Percentiles rank a stretch among this genome's conserved stretches.
Evolutionary conservation across 768 basidiomycete genomes (phyloP).

Genomic region (Exidia glandulosa): DNA sequence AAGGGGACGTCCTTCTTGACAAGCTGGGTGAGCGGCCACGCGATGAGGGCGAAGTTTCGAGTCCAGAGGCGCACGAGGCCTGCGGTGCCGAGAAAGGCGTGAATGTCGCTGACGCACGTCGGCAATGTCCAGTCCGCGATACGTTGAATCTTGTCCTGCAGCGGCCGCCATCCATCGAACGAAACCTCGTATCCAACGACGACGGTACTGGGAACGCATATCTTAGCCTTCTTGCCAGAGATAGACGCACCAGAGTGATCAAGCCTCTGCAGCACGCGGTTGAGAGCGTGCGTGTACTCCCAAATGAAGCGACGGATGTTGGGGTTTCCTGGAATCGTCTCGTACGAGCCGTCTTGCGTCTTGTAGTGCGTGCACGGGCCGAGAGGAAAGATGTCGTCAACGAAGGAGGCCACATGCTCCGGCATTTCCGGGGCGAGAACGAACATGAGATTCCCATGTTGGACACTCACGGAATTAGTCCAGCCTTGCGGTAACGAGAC

Average conservation of each 20-base stretch:
- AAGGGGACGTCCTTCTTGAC: constrained; percentile 18
- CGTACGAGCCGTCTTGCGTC: constrained; percentile 13
- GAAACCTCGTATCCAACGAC: too few relatives aligned
- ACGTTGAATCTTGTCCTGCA: constrained; percentile 16
- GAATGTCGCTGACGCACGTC: constrained; percentile 11
- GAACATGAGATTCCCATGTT: constrained; percentile 27
- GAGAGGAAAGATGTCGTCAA: constrained; percentile 28
- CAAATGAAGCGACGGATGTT: constrained; percentile 22
- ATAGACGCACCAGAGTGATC: constrained; percentile 27
- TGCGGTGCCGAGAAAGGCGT: too few relatives aligned
- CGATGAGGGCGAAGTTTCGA: constrained; percentile 11
- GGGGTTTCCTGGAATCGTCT: constrained; percentile 26
- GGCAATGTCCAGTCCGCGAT: constrained; percentile 13
- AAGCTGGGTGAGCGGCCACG: constrained; percentile 9
- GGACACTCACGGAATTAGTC: constrained; percentile 29
- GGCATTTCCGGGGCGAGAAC: constrained; percentile 31
- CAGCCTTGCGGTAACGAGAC: constrained; percentile 28
- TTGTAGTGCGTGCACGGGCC: constrained; percentile 24
- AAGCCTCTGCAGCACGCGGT: constrained; percentile 26
- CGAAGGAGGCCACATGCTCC: constrained; percentile 21
- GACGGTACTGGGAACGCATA: constrained; percentile 17
- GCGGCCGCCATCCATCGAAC: constrained; percentile 20
- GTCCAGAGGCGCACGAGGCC: constrained; percentile 14
- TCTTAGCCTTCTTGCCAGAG: constrained; percentile 22
- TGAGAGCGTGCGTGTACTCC: constrained; percentile 22